A percentile compares a stretch with the other conserved stretches of the same genome.
Conservation (phyloP, 495 filamentous ascomycete genomes). For the Penicillium cosmopolitanum region DNA sequence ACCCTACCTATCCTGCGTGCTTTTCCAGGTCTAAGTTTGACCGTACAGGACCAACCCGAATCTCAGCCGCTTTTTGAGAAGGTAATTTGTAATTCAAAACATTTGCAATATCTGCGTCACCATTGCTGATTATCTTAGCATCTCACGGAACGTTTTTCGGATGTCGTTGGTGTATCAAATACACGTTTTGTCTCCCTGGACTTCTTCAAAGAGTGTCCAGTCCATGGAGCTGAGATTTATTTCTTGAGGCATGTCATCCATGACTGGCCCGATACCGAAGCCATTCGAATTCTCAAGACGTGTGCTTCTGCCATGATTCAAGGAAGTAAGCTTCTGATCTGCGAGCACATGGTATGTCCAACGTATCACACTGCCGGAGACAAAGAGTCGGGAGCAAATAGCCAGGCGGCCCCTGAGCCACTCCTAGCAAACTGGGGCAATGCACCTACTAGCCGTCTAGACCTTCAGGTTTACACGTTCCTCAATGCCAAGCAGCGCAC, state of each 20-base stretch:
- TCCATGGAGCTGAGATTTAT: not conserved
- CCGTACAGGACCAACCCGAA: not conserved
- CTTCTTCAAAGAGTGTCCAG: not conserved
- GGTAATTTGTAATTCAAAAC: not conserved
- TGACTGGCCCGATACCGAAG: not conserved
- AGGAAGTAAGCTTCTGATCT: not conserved
- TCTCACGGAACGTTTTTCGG: not conserved
- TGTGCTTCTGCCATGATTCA: not conserved
- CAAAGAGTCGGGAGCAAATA: not conserved
- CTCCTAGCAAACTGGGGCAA: not conserved
- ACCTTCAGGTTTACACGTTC: not conserved
- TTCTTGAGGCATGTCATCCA: not conserved
- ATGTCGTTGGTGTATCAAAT: not conserved
- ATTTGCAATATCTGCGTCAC: not conserved
- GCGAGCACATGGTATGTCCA: not conserved
- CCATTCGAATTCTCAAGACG: not conserved
- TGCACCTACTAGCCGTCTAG: not conserved
- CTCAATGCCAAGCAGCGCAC: not conserved
- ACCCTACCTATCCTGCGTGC: not conserved
- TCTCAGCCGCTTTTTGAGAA: not conserved
- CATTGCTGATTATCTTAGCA: not conserved
- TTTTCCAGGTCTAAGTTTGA: not conserved
- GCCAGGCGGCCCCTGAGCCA: not conserved
- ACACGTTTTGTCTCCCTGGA: not conserved
- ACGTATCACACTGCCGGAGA: not conserved